A percentile compares a stretch with the other conserved stretches of the same genome.
These are phyloP conservation scores for Verticillium tricorpus DNA, from an alignment of 2,329 filamentous ascomycete genomes.

Conservation along the genomic window DNA sequence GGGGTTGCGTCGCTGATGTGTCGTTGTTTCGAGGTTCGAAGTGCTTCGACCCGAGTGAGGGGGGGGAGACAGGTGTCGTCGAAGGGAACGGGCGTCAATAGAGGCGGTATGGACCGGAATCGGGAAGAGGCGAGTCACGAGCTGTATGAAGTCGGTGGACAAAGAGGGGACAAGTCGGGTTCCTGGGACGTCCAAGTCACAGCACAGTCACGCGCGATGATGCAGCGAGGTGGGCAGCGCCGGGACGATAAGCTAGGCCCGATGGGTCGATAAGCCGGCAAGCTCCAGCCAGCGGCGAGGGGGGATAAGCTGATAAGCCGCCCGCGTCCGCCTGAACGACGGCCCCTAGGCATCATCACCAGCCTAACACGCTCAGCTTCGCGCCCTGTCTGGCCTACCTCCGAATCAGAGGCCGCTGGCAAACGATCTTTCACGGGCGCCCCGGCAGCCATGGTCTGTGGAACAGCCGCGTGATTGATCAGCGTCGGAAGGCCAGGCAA, in stretches of 20 bases:
- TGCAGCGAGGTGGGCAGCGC: background rate
- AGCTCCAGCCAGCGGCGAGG: background rate
- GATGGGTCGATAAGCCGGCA: background rate
- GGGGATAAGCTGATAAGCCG: background rate
- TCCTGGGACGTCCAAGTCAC: background rate
- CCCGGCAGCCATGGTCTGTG: too few relatives aligned
- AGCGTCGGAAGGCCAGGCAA: too few relatives aligned
- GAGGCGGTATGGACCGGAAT: background rate
- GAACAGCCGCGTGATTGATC: too few relatives aligned
- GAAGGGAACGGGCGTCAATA: background rate
- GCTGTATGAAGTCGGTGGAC: background rate
- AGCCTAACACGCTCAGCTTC: too few relatives aligned
- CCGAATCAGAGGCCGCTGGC: too few relatives aligned
- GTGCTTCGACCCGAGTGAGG: background rate
- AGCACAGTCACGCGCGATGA: conserved; percentile 1
- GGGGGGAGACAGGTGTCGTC: background rate
- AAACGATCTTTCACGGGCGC: too few relatives aligned
- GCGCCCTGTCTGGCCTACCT: too few relatives aligned
- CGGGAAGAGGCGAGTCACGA: background rate
- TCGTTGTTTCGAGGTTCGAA: background rate
- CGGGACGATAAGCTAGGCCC: conserved; percentile 2
- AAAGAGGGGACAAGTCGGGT: conserved; percentile 4
- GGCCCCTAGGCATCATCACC: too few relatives aligned
- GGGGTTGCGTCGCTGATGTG: background rate
- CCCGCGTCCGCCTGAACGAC: too few relatives aligned